Evolutionary conservation across 495 filamentous ascomycete genomes (phyloP).

Genomic region (Annulohypoxylon moriforme): DNA sequence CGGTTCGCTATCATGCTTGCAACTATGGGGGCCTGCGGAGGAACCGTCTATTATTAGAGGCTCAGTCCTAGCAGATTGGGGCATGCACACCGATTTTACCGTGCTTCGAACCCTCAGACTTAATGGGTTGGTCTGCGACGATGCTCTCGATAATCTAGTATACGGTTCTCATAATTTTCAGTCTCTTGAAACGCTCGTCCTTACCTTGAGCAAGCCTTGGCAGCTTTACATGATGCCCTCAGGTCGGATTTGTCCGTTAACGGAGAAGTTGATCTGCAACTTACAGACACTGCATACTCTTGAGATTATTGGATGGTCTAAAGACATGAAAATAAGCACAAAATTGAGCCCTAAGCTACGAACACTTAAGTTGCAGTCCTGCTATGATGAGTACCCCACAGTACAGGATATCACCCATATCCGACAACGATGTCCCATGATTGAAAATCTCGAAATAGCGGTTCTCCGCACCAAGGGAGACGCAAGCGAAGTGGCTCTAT

Average conservation of each 20-base stretch:
- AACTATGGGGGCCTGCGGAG: background rate
- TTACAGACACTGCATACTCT: background rate
- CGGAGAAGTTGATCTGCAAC: background rate
- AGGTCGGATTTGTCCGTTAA: background rate
- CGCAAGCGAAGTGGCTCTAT: background rate
- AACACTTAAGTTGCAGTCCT: background rate
- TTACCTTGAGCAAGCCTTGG: background rate
- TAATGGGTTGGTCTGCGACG: background rate
- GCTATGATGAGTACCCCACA: background rate
- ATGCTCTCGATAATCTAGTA: background rate
- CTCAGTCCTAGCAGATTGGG: background rate
- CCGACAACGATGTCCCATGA: background rate
- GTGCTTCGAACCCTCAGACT: slow-evolving; percentile 10
- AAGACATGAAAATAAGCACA: background rate
- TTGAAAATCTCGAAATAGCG: background rate
- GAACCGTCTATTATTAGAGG: background rate
- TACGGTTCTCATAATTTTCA: background rate
- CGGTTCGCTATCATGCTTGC: slow-evolving; percentile 11
- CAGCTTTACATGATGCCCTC: background rate
- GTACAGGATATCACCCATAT: background rate
- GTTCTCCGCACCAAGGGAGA: slow-evolving; percentile 9
- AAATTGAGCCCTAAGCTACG: background rate
- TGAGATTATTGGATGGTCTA: background rate
- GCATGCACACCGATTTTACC: slow-evolving; percentile 5
- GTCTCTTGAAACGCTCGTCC: slow-evolving; percentile 4